Evolutionary conservation across 2,329 filamentous ascomycete genomes (phyloP).

Genomic region (Dryadomyces quercivorus): DNA sequence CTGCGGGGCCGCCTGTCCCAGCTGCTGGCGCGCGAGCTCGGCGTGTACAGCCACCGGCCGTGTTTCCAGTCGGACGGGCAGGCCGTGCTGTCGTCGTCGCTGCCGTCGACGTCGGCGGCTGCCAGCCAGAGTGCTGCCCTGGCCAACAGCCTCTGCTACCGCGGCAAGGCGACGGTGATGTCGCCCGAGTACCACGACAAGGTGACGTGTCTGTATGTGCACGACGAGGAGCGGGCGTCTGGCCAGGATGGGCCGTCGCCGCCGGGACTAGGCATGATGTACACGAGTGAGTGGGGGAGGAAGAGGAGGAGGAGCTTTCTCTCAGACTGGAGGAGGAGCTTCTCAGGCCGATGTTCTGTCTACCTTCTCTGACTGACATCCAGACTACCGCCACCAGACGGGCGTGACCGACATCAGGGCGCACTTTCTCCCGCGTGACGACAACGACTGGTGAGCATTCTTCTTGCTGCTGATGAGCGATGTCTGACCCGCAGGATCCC

Average conservation of each 20-base stretch:
- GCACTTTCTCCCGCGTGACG: slow-evolving; percentile 30
- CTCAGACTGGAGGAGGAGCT: too few species aligned
- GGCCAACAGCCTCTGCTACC: not conserved
- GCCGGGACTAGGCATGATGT: slow-evolving; percentile 27
- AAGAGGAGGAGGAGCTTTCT: too few species aligned
- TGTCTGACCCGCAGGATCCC: too few species aligned
- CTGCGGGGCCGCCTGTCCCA: not conserved
- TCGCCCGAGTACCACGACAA: not conserved
- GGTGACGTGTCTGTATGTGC: slow-evolving; percentile 8
- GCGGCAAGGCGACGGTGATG: not conserved
- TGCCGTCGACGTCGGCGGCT: not conserved
- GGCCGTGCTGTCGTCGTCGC: not conserved
- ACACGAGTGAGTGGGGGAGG: slow-evolving; percentile 22
- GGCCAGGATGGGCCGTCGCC: slow-evolving; percentile 22
- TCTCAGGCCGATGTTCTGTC: too few species aligned
- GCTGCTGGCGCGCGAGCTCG: not conserved
- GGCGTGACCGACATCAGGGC: slow-evolving; percentile 18
- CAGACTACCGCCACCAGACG: slow-evolving; percentile 17
- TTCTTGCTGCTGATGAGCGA: too few species aligned
- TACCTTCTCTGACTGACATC: not conserved
- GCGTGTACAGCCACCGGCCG: not conserved
- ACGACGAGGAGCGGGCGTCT: not conserved
- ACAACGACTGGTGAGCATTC: slow-evolving; percentile 28
- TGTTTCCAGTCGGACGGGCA: not conserved
- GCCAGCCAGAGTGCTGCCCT: not conserved